Evolutionary conservation across 2,329 filamentous ascomycete genomes (phyloP), one percentile per base, ranked within the genome.

Genomic region (Pseudogymnoascus sp.): DNA sequence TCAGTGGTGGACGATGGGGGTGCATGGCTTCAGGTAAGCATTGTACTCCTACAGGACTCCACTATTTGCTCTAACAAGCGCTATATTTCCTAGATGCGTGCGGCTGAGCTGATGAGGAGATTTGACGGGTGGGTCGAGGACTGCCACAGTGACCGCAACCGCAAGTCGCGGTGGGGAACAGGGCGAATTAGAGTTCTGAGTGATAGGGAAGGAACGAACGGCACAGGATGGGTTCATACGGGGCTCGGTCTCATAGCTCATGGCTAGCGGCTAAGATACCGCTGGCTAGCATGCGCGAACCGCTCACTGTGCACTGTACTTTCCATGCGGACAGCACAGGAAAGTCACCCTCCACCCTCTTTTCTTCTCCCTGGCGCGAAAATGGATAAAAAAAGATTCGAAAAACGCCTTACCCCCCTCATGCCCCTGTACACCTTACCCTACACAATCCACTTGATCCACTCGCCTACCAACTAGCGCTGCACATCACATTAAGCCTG

Each of bases 301-400:
- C 26, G 26, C 26, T 26, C 10, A 23, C 11, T 31, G 5, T 13
- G 9, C 11, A 31, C 26, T 31, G n/a, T 2, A 15, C 26, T 56
- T 7, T 33, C 4, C n/a, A 19, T 13, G 11, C 19, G 4, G n/a
- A 56, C 46, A 56, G 9, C 26, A 19, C 26, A 56, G 2, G 7
- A 17, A 31, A 31, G 15, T 53, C 46, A 31, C 46, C n/a, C 9
- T 31, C 46, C 46, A 50, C 44, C 15, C 26, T 31, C 46, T 26
- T 53, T 53, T 50, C 7, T 17, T 9, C 44, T 29, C 15, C 44
- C 23, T 29, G 26, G 7, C 26, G 26, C n/a, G n/a, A 56, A 56
- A 56, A 56, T 56, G 7, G 46, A 56, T 56, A 56, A 56, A 56
- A 56, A 56, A 31, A 56, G 46, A 56, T 33, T 33, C n/a, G 10